Percentiles rank a stretch among this genome's conserved stretches.
phyloP scores from a whole-genome alignment of 225 moss, liverwort and hornwort genomes.

The Lunularia cruciata region DNA sequence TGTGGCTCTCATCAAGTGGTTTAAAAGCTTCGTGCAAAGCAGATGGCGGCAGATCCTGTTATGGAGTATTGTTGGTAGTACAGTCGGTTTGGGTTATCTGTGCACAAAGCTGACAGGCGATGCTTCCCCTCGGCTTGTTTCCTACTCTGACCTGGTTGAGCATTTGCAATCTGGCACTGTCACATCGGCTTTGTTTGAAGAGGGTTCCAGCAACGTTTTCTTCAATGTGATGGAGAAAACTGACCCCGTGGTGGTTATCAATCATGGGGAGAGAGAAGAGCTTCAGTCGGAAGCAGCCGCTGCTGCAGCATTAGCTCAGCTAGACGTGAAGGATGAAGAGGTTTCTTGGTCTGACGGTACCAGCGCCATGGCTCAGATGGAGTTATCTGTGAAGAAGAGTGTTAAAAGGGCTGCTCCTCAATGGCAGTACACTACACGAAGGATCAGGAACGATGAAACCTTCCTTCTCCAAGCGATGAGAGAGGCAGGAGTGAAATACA shows the following conservation, averaged over 20 bases:
- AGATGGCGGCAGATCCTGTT: conserved; percentile 28
- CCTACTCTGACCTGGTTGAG: conserved; percentile 75
- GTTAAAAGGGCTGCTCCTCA: conserved; percentile 42
- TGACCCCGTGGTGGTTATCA: neutral
- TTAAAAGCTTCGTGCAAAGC: conserved; percentile 9
- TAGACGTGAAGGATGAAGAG: conserved; percentile 3
- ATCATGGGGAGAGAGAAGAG: neutral
- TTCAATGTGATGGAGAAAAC: conserved; percentile 56
- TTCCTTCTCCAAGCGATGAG: conserved; percentile 85
- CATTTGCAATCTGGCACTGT: conserved; percentile 68
- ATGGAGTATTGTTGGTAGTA: conserved; percentile 33
- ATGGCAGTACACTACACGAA: conserved; percentile 75
- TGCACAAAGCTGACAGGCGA: conserved; percentile 42
- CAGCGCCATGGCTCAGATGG: conserved; percentile 18
- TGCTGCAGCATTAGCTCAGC: neutral
- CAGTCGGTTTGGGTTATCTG: conserved; percentile 28
- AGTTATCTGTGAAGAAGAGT: conserved; percentile 32
- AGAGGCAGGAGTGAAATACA: conserved; percentile 78
- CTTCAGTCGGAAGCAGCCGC: neutral
- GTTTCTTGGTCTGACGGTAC: conserved; percentile 17
- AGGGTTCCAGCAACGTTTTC: conserved; percentile 68
- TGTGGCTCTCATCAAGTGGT: conserved; percentile 9
- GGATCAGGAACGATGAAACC: conserved; percentile 74
- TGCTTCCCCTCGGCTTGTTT: conserved; percentile 56
- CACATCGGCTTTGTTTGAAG: conserved; percentile 78